A percentile compares a stretch with the other conserved stretches of the same genome.
Evolutionary conservation across 208 protist genomes (phyloP).

Genomic region (Acanthamoeba polyphaga): DNA sequence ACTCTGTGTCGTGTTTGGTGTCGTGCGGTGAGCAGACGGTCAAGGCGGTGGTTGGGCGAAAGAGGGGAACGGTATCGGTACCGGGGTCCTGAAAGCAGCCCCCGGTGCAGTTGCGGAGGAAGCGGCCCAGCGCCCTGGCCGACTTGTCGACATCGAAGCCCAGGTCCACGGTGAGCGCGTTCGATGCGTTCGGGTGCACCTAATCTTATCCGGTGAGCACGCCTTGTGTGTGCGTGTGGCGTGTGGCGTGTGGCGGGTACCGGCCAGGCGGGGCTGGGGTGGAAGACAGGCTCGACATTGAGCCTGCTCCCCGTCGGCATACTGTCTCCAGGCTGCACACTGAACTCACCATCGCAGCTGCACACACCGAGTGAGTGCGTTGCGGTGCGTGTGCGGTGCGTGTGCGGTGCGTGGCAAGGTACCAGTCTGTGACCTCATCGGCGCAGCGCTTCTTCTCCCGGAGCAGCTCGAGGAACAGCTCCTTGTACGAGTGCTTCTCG

Average conservation of each 20-base stretch:
- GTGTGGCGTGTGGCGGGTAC: neutral
- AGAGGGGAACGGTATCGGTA: neutral
- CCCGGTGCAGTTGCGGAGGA: neutral
- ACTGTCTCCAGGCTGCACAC: neutral
- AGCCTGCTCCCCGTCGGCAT: neutral
- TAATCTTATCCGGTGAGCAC: neutral
- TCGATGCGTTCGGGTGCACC: neutral
- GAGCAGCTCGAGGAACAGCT: neutral
- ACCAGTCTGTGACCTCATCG: neutral
- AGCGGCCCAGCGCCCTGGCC: neutral
- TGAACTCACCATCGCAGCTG: neutral
- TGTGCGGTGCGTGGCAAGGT: no score
- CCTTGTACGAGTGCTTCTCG: neutral
- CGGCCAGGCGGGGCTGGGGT: neutral
- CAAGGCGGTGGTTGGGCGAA: no score
- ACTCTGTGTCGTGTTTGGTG: neutral
- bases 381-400: no score
- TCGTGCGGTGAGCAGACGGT: no score
- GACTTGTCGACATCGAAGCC: neutral
- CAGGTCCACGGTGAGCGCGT: neutral
- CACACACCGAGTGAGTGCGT: no score
- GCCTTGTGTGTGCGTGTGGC: neutral
- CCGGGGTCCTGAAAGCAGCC: neutral
- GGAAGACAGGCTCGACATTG: neutral
- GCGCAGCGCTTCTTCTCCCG: neutral